Conservation (phyloP, 75 land plant genomes). For the Cupressus sempervirens region DNA sequence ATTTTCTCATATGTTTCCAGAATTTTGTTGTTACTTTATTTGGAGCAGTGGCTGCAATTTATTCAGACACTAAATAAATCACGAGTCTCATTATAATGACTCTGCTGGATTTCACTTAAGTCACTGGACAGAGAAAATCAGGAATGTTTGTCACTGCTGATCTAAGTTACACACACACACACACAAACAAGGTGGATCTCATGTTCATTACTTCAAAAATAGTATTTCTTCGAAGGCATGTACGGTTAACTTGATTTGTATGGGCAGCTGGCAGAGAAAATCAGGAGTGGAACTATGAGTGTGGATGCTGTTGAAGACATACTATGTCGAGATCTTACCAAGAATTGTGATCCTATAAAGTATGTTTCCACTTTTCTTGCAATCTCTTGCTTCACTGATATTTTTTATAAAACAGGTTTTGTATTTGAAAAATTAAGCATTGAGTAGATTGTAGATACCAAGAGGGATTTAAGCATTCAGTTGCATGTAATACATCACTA, state of each 20-base stretch:
- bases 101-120: neutral
- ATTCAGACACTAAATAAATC: neutral
- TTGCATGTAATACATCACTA: neutral
- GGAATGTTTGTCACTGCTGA: neutral
- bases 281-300: conserved; percentile 49
- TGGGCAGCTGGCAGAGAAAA: conserved; percentile 47
- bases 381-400: neutral
- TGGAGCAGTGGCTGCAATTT: neutral
- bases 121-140: neutral
- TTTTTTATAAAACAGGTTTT: neutral
- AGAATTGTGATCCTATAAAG: conserved; percentile 43
- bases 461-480: neutral
- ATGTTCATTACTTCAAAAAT: neutral
- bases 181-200: neutral
- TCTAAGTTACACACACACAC: too few species aligned
- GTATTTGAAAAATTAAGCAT: neutral
- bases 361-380: conserved; percentile 6
- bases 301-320: conserved; percentile 47
- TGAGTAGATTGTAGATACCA: neutral
- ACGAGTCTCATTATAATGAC: neutral
- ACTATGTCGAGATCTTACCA: conserved; percentile 57
- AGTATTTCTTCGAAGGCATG: neutral
- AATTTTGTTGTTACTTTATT: neutral
- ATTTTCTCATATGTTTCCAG: neutral
- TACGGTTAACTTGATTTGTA: neutral